Evolutionary conservation across 192 early-diverging fungal species (phyloP), one percentile per base, ranked within the genome.

Genomic region (Mycoemilia scoparia): DNA sequence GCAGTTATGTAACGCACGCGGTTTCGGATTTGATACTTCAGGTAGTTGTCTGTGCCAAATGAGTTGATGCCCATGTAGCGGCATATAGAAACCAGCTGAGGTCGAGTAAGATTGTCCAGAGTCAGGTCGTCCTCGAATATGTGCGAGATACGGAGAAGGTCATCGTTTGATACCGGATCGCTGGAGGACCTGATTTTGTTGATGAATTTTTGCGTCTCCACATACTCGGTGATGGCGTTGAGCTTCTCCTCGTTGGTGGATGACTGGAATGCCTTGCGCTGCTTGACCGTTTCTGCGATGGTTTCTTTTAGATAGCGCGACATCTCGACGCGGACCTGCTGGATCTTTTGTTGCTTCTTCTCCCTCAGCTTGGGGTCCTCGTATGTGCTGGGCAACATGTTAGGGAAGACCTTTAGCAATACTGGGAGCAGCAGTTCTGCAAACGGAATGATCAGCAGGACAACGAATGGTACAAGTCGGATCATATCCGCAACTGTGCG

Each of bases 21-120:
- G 40, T 79, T 76, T 14, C 86, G 76, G 46, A 96, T 86, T 56
- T 84, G 84, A 62, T 84, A 80, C 38, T 85, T 76, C 38, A 96
- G 71, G 49, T 85, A 90, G 33, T 84, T 77, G 61, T 96, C 92
- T n/a, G 87, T 90, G 23, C 92, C 92, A 54, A 93, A 96, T n/a
- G 84, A 79, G 34, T 87, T 88, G 38, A 91, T 69, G 40, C 77
- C 77, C 87, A 96, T 87, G 66, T 84, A 96, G 36, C 82, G 74
- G 47, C 80, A 82, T 76, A 96, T 89, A 55, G 76, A 79, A 21
- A 90, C 85, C 13, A 96, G 72, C 60, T 96, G 92, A 22, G 87
- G 88, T 23, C 89, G 72, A 23, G 87, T 82, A 55, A 96, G 51
- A 42, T 85, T 87, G 54, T 84, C 86, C 41, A 96, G 67, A 0